Evolutionary conservation across 495 filamentous ascomycete species (phyloP), one percentile per base, ranked within the genome.

Genomic region (Cercophora samala): DNA sequence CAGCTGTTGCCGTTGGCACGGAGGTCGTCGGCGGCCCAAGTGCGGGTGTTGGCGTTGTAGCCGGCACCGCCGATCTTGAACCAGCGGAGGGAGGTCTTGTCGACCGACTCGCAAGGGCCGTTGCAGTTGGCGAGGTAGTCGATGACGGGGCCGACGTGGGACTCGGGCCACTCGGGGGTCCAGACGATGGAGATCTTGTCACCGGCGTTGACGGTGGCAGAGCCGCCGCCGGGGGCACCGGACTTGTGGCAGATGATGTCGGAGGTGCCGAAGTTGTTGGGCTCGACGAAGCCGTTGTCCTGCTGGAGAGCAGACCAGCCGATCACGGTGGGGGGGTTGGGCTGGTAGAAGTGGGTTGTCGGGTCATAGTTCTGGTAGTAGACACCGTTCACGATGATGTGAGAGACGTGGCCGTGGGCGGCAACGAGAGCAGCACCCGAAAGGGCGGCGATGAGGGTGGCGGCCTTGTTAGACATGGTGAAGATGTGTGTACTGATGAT

Each of bases 81-180:
- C 77, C 87, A 93, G 67, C 88, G 73, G 25, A 93, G 84, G 0
- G 74, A 72, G 1, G 79, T 83, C 80, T 89, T 88, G 79, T 90
- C 84, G 21, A 86, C 89, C 2, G 75, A 82, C 62, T 85, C 80
- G 81, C 90, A 92, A 65, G 87, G 79, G 22, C 89, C 90, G 69
- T 86, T 83, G 84, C 90, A 93, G 67, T 86, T 83, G 60, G 91
- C 91, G 1, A 95, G 76, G 76, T 92, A 93, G 77, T 87, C 86
- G 70, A 92, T 87, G 74, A 90, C 88, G 11, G 90, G 90, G 11
- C 91, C 90, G 61, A 78, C 66, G 70, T 81, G 80, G 32, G 63
- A 69, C 0, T 77, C 77, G 46, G 80, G 78, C 81, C 81, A 85
- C 9, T 64, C 68, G 42, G 78, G 71, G 60, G 73, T 78, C 83